Evolutionary conservation across 2,329 filamentous ascomycete species (phyloP), one percentile per base, ranked within the genome.

Genomic region (Acarospora socialis): DNA sequence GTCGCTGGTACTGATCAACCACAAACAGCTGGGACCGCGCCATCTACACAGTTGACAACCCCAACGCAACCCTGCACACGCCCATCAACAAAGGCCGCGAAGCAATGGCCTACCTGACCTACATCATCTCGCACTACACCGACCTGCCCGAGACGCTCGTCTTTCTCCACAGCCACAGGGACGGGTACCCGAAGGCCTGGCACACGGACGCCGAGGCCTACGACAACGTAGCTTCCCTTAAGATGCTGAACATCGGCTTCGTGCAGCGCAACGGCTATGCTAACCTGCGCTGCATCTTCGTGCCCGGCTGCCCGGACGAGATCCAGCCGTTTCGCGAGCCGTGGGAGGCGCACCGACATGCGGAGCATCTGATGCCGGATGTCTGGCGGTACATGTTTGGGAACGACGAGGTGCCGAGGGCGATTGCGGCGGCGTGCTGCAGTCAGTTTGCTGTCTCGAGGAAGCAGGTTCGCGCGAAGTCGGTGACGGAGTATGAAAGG

Each of bases 11-110:
- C 12, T 28, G 8, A n/a, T 14, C 5, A 30, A 14, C 2, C 20
- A 24, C 28, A 32, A 12, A 28, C 30, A 59, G 57, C 42, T 65
- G 61, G 61, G 51, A 63, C 45, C 48, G 49, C 16, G 57, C 56
- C 9, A 59, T 65, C 31, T 64, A 60, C 46, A 49, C 47, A 35
- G 60, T 57, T 33, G 58, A 61, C 42, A 49, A 51, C 24, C 45
- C 48, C 32, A 41, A 44, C 25, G 35, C 34, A 17, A 41, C 38
- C 18, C 38, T 45, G 12, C 40, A 43, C 18, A 40, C 40, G n/a
- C 63, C 63, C 3, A 53, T 53, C 8, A 66, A 66, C 43, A 43
- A 56, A 13, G 60, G 56, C 15, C 58, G 63, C 36, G 60, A 63
- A 36, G 53, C 60, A n/a, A 63, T 62, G 55, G 49, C 54, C 4